A percentile compares a stretch with the other conserved stretches of the same genome.
phyloP scores from a whole-genome alignment of 805 yeast species.

The Kodamaea hsintzibuensis region DNA sequence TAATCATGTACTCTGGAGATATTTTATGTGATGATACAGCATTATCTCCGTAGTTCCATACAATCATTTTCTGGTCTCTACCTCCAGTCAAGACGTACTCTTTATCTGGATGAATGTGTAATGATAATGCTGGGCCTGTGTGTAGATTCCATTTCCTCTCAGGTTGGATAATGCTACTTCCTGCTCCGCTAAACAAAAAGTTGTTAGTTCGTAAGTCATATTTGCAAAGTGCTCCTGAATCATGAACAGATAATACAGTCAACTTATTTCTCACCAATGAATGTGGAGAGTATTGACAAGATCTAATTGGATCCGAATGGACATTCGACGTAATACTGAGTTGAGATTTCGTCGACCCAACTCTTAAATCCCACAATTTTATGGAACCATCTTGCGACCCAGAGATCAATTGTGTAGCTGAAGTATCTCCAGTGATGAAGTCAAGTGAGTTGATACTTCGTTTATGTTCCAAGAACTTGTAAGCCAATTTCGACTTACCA shows the following conservation, averaged over 20 bases:
- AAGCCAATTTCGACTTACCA: conserved; percentile 32
- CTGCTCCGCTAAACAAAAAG: conserved; percentile 6
- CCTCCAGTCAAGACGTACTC: conserved; percentile 92
- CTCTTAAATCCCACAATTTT: conserved; percentile 71
- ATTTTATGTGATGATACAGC: conserved; percentile 16
- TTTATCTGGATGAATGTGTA: conserved; percentile 84
- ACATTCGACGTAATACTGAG: conserved; percentile 50
- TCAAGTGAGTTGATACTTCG: conserved; percentile 44
- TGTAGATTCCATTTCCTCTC: conserved; percentile 86
- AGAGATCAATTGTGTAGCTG: conserved; percentile 30
- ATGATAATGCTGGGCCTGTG: conserved; percentile 83
- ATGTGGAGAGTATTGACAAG: conserved; percentile 54
- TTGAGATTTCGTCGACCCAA: conserved; percentile 46
- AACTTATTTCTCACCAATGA: conserved; percentile 42
- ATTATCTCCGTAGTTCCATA: conserved; percentile 57
- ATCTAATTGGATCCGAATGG: conserved; percentile 69
- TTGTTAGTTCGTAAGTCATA: conserved; percentile 68
- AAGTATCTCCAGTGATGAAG: conserved; percentile 25
- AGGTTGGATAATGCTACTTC: conserved; percentile 40
- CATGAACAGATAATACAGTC: conserved; percentile 75
- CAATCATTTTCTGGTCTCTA: conserved; percentile 77
- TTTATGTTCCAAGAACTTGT: conserved; percentile 39
- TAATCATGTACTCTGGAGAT: conserved; percentile 68
- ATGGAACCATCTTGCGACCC: conserved; percentile 84
- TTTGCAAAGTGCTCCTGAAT: conserved; percentile 81